These are phyloP conservation scores for Misopates orontium DNA, from an alignment of 257 asterid species.

Conservation along the genomic window DNA sequence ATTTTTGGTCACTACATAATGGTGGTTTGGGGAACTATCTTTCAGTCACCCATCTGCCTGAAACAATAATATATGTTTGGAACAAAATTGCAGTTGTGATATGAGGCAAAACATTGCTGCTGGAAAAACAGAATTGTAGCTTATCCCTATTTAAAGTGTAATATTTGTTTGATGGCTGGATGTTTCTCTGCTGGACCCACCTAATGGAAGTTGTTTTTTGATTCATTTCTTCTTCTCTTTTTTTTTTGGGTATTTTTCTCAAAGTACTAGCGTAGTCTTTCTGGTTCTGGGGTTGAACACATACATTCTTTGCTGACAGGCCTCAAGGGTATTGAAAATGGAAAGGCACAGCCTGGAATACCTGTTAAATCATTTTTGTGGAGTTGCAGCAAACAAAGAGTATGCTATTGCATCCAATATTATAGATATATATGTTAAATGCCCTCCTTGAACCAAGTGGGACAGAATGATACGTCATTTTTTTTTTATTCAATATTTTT, in stretches of 20 bases:
- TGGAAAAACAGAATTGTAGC: constrained; percentile 14
- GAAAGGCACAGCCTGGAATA: constrained; percentile 86
- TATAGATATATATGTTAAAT: constrained; percentile 21
- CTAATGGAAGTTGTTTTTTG: too few species aligned
- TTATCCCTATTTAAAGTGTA: background rate
- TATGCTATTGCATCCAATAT: too few species aligned
- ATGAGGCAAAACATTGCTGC: constrained; percentile 11
- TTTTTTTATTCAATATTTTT: constrained; percentile 19
- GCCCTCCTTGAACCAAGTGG: background rate
- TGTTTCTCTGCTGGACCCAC: background rate
- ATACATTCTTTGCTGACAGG: constrained; percentile 47
- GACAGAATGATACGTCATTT: too few species aligned
- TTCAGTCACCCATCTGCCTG: constrained; percentile 4
- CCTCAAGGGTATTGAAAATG: constrained; percentile 91
- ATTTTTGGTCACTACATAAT: background rate
- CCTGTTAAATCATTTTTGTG: constrained; percentile 83
- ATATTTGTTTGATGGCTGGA: background rate
- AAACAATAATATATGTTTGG: background rate
- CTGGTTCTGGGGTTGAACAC: constrained; percentile 26
- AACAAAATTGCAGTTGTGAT: constrained; percentile 6
- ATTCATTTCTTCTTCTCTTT: too few species aligned
- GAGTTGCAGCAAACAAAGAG: constrained; percentile 93
- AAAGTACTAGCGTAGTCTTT: constrained; percentile 13
- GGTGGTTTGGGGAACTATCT: background rate
- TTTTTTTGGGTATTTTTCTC: background rate